A percentile compares a stretch with the other conserved stretches of the same genome.
These are phyloP conservation scores for Penicillium sp. DNA, from an alignment of 2,329 filamentous ascomycete genomes.

Conservation along the genomic window DNA sequence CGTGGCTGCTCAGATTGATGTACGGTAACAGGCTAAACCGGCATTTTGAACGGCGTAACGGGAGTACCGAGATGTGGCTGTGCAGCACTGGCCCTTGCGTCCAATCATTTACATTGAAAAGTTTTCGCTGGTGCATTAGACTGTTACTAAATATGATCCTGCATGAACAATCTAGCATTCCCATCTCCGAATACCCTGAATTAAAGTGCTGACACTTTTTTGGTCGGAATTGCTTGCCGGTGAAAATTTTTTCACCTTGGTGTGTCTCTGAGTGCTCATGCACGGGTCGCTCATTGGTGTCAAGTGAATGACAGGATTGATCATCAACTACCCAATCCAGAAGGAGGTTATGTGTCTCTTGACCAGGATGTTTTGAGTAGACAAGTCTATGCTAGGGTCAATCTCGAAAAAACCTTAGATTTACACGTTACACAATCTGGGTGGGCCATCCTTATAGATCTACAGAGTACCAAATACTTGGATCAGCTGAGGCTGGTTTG, in stretches of 20 bases:
- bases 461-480: background rate
- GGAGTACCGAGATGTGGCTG: slow-evolving; percentile 20
- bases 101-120: slow-evolving; percentile 24
- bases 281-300: slow-evolving; percentile 10
- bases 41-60: slow-evolving; percentile 4
- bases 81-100: background rate
- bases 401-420: background rate
- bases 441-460: slow-evolving; percentile 11
- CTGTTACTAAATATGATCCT: slow-evolving; percentile 21
- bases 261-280: background rate
- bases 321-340: slow-evolving; percentile 6
- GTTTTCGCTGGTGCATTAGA: slow-evolving; percentile 25
- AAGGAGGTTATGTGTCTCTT: slow-evolving; percentile 1
- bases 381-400: background rate
- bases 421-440: slow-evolving; percentile 4
- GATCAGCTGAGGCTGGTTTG: slow-evolving; percentile 13
- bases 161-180: slow-evolving; percentile 9
- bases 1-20: background rate
- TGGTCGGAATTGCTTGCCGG: slow-evolving; percentile 8
- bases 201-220: slow-evolving; percentile 25
- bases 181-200: slow-evolving; percentile 6
- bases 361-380: background rate
- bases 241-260: slow-evolving; percentile 16
- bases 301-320: background rate
- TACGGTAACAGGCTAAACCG: slow-evolving; percentile 11